phyloP scores from a whole-genome alignment of 352 stramenopile genomes.

The Phytophthora citrophthora region DNA sequence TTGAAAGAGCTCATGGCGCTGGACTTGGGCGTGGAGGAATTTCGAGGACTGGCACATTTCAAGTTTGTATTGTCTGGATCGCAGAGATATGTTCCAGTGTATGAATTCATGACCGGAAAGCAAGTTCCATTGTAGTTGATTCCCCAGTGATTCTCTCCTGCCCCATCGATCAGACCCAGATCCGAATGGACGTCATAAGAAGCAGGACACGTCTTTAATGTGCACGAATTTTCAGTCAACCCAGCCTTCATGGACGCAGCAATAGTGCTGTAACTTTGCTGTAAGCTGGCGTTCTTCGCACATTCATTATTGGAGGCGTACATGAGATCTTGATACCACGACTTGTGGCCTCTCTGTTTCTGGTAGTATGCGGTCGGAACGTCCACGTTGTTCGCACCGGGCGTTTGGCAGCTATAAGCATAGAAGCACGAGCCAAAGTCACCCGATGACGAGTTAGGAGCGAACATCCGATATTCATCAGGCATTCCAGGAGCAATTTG shows the following conservation, averaged over 20 bases:
- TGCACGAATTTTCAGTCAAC: background rate
- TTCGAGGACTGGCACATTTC: conserved; percentile 41
- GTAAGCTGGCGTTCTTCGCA: background rate
- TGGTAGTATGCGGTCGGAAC: conserved; percentile 4
- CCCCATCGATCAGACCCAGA: background rate
- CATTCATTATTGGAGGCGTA: conserved; percentile 10
- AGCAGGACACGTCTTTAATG: conserved; percentile 1
- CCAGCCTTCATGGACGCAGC: conserved; percentile 3
- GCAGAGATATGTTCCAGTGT: conserved; percentile 59
- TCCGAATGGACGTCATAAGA: conserved; percentile 1
- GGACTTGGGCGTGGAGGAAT: conserved; percentile 30
- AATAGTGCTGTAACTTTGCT: conserved; percentile 1
- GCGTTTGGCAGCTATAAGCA: background rate
- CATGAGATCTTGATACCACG: conserved; percentile 1
- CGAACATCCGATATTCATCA: conserved; percentile 2
- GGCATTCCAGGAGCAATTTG: conserved; percentile 6
- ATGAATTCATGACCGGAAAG: conserved; percentile 54
- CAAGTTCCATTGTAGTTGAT: conserved; percentile 65
- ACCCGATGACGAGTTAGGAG: background rate
- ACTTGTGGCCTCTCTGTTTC: conserved; percentile 2
- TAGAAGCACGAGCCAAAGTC: conserved; percentile 1
- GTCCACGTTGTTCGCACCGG: background rate
- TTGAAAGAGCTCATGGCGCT: conserved; percentile 46
- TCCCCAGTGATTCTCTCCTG: conserved; percentile 14
- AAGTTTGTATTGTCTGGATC: conserved; percentile 46